Evolutionary conservation across 805 yeast species (phyloP).

Genomic region (Ogataea pignaliae): DNA sequence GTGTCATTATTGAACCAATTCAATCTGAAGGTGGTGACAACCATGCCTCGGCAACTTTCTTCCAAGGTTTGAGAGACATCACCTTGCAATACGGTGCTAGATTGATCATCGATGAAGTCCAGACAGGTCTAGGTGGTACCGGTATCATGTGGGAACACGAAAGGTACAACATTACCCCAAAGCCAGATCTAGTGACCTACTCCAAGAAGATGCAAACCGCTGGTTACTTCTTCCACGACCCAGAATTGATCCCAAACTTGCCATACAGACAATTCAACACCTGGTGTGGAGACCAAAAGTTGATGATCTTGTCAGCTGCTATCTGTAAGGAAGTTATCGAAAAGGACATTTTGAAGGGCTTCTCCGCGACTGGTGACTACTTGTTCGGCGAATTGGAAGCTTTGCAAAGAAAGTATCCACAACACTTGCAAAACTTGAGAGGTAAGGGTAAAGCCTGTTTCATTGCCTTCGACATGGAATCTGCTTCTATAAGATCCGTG

Average conservation of each 20-base stretch:
- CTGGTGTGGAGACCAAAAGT: conserved; percentile 91
- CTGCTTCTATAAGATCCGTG: conserved; percentile 52
- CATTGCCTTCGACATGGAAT: conserved; percentile 72
- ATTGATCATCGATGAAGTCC: conserved; percentile 81
- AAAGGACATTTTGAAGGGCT: conserved; percentile 52
- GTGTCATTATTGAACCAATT: conserved; percentile 84
- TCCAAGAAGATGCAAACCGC: conserved; percentile 89
- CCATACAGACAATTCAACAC: conserved; percentile 92
- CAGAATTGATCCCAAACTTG: conserved; percentile 64
- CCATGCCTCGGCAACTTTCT: conserved; percentile 72
- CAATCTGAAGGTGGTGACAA: conserved; percentile 93
- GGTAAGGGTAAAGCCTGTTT: conserved; percentile 75
- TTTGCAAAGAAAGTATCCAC: conserved; percentile 53
- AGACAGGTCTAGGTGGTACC: conserved; percentile 87
- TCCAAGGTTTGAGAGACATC: conserved; percentile 78
- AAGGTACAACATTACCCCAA: conserved; percentile 68
- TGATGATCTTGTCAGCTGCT: conserved; percentile 69
- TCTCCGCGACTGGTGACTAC: conserved; percentile 62
- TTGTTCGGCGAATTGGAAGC: conserved; percentile 51
- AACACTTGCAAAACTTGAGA: conserved; percentile 51
- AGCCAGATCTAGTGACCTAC: conserved; percentile 83
- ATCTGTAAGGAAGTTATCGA: conserved; percentile 62
- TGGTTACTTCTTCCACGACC: conserved; percentile 77
- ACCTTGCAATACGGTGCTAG: conserved; percentile 67
- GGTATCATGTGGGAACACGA: conserved; percentile 88